A percentile compares a stretch with the other conserved stretches of the same genome.
These are phyloP conservation scores for Spinellus fusiger DNA, from an alignment of 192 early-diverging fungal genomes.

Conservation along the genomic window DNA sequence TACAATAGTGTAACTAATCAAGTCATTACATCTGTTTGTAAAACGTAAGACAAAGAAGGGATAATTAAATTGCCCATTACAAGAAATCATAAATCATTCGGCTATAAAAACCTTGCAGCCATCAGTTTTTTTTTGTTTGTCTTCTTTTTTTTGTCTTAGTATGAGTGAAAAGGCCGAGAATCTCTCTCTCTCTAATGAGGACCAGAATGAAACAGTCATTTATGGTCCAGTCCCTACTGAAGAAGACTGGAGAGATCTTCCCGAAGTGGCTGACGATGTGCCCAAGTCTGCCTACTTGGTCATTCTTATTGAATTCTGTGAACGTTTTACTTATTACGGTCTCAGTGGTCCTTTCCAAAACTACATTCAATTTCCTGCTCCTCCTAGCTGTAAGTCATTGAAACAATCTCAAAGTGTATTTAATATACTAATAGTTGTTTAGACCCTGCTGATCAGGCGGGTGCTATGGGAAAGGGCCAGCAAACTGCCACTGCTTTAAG, in stretches of 20 bases:
- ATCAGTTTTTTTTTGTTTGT: no score
- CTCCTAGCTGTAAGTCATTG: constrained; percentile 19
- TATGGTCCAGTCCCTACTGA: constrained; percentile 49
- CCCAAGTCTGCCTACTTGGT: constrained; percentile 51
- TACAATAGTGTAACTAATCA: no score
- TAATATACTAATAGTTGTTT: not conserved
- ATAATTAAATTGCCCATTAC: no score
- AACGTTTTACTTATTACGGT: constrained; percentile 64
- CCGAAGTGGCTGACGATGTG: constrained; percentile 55
- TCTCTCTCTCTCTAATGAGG: no score
- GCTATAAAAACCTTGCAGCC: no score
- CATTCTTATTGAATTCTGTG: constrained; percentile 55
- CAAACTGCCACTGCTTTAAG: constrained; percentile 50
- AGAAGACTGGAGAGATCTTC: constrained; percentile 50
- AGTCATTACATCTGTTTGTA: no score
- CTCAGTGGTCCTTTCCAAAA: constrained; percentile 49
- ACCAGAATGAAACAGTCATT: no score
- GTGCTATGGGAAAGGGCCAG: constrained; percentile 47
- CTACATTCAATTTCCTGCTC: constrained; percentile 23
- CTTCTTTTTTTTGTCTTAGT: no score
- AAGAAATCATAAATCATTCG: no score
- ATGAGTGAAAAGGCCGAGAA: no score
- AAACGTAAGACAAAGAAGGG: no score
- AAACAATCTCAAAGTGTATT: not conserved
- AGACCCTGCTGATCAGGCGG: constrained; percentile 36